Evolutionary conservation across 768 basidiomycete genomes (phyloP), one percentile per base, ranked within the genome.

Genomic region (Xerocomus potaroensis): DNA sequence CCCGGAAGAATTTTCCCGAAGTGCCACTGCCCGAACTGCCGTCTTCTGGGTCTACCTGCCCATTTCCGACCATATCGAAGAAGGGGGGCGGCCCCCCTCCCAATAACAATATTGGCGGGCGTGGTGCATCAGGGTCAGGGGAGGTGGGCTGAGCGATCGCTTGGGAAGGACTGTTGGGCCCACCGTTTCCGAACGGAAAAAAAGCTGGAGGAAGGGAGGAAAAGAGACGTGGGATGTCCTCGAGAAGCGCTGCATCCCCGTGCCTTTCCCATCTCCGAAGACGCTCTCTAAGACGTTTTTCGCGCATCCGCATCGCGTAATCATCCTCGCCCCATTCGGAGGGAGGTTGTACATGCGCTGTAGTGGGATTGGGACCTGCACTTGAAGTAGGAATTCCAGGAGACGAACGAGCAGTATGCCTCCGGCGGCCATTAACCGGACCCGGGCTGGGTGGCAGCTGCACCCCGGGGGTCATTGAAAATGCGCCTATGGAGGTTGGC

Each of bases 211-310:
- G 45, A 40, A 68, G 62, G 3, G 62, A 55, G 5, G 66, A 39
- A 12, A 72, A 68, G 21, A 87, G 71, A 40, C 64, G 73, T 1
- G 86, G 82, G 21, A 89, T 60, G 47, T 90, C 84, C 7, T 81
- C 79, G 34, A 76, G 67, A n/a, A 87, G 67, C 9, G 71, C 65
- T 18, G 64, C 54, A 53, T 86, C 81, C 4, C 64, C 64, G 32
- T 79, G 75, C 54, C 70, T 78, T 56, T 87, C 87, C 89, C 89
- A 92, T 54, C 77, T 80, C 44, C 73, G 76, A 37, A 93, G 69
- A 24, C 89, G 79, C 11, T 83, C 78, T 38, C 79, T 77, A 36
- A 91, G 74, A 12, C 90, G 80, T 56, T 70, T 78, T 68, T 91
- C 90, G 42, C 90, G 71, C 1, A 80, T 80, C 47, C 74, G 77